phyloP scores from a whole-genome alignment of 2,329 filamentous ascomycete species.

The Ascochyta viciae-villosae region DNA sequence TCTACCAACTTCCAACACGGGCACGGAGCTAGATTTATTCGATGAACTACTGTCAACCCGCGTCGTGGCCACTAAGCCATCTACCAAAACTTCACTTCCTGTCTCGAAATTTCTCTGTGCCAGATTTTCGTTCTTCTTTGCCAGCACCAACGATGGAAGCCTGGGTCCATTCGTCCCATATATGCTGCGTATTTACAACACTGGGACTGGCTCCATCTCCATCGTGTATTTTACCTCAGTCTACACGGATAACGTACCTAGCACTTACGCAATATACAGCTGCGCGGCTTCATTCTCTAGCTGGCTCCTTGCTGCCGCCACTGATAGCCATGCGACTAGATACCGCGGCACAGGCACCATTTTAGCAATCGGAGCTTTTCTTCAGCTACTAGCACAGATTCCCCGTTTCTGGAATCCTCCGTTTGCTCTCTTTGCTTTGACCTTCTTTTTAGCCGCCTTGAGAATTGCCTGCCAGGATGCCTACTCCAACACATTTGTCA shows the following conservation, averaged over 20 bases:
- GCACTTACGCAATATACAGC: no score
- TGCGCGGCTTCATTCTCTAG: conserved; percentile 61
- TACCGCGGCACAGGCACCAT: conserved; percentile 64
- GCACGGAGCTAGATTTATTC: no score
- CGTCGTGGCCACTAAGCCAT: not conserved
- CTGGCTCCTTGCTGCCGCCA: conserved; percentile 65
- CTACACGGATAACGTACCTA: no score
- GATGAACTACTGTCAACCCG: no score
- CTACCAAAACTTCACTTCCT: no score
- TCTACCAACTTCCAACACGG: no score
- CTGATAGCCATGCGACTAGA: conserved; percentile 62
- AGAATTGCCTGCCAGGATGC: conserved; percentile 71
- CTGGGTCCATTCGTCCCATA: conserved; percentile 70
- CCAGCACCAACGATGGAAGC: conserved; percentile 70
- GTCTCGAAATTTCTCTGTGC: conserved; percentile 10
- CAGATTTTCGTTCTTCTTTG: conserved; percentile 69
- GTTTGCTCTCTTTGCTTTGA: conserved; percentile 63
- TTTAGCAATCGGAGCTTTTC: conserved; percentile 61
- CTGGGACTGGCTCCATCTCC: conserved; percentile 56
- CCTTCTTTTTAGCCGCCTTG: conserved; percentile 65
- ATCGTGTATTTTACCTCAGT: conserved; percentile 55
- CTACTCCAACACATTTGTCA: conserved; percentile 68
- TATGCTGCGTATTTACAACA: conserved; percentile 63
- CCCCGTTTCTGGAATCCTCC: conserved; percentile 65
- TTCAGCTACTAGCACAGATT: conserved; percentile 63